These are phyloP conservation scores for Pseudocercospora vitis DNA, from an alignment of 2,329 filamentous ascomycete genomes.

Conservation along the genomic window DNA sequence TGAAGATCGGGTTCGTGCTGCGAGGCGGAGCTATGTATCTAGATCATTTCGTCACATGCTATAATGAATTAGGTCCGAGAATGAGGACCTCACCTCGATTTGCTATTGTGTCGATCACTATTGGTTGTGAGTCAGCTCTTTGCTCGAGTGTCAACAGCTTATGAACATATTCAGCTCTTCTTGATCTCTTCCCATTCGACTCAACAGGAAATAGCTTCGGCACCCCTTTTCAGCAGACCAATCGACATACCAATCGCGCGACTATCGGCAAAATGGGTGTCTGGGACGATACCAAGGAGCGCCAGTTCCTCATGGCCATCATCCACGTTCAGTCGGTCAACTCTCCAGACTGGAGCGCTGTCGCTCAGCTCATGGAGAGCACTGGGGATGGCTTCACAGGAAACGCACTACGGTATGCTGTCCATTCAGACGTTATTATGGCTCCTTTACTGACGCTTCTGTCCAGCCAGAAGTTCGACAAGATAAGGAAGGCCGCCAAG, in stretches of 20 bases:
- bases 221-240: not conserved
- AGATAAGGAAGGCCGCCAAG: slow-evolving; percentile 25
- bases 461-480: slow-evolving; percentile 28
- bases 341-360: slow-evolving; percentile 23
- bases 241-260: too few relatives aligned
- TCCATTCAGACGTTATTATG: not conserved
- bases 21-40: too few relatives aligned
- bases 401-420: slow-evolving; percentile 20
- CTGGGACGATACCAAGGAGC: slow-evolving; percentile 18
- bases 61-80: too few relatives aligned
- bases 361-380: slow-evolving; percentile 23
- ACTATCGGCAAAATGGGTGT: slow-evolving; percentile 10
- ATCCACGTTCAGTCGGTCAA: slow-evolving; percentile 8
- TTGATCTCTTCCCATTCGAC: too few relatives aligned
- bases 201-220: too few relatives aligned
- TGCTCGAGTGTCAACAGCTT: too few relatives aligned
- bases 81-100: too few relatives aligned
- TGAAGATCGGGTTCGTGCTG: too few relatives aligned
- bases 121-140: too few relatives aligned
- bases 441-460: not conserved
- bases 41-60: too few relatives aligned
- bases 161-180: too few relatives aligned
- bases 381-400: slow-evolving; percentile 22
- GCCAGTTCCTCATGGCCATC: slow-evolving; percentile 17
- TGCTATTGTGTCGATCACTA: too few relatives aligned